Conservation (phyloP, 2,329 filamentous ascomycete genomes). For the Aureobasidium sp. region DNA sequence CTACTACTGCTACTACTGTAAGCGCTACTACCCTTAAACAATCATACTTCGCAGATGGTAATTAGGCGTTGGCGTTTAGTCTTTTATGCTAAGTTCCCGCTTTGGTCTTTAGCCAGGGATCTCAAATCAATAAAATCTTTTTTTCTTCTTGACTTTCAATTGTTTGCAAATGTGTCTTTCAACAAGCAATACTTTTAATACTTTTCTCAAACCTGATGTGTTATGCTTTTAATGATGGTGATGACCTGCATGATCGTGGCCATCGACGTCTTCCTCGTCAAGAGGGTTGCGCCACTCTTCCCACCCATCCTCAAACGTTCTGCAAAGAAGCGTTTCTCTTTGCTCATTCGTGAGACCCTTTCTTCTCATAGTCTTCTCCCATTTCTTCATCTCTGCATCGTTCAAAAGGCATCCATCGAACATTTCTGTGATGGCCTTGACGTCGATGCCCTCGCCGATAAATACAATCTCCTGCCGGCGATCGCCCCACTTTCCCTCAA, state of each 20-base stretch:
- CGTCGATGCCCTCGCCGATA: slow-evolving; percentile 58
- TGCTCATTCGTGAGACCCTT: slow-evolving; percentile 9
- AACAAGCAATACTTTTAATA: neutral
- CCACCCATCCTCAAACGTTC: slow-evolving; percentile 30
- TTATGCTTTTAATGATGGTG: neutral
- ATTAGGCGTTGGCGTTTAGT: neutral
- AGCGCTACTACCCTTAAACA: neutral
- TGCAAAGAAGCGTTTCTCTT: slow-evolving; percentile 26
- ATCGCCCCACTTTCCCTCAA: slow-evolving; percentile 54
- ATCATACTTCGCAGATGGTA: neutral
- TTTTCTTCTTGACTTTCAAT: neutral
- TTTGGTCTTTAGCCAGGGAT: neutral
- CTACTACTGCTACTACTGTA: neutral
- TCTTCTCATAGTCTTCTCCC: slow-evolving; percentile 31
- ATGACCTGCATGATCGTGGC: slow-evolving; percentile 16
- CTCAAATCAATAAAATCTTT: neutral
- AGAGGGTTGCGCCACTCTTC: slow-evolving; percentile 20
- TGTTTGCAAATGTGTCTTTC: neutral
- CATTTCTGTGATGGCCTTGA: slow-evolving; percentile 40
- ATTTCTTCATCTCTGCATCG: slow-evolving; percentile 44
- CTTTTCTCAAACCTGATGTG: neutral
- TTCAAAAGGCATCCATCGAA: slow-evolving; percentile 55
- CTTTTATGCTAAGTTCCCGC: neutral
- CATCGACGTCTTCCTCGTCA: slow-evolving; percentile 16
- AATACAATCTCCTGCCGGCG: slow-evolving; percentile 65